phyloP scores from a whole-genome alignment of 2,329 filamentous ascomycete genomes.

The Gaeumannomyces sp. region DNA sequence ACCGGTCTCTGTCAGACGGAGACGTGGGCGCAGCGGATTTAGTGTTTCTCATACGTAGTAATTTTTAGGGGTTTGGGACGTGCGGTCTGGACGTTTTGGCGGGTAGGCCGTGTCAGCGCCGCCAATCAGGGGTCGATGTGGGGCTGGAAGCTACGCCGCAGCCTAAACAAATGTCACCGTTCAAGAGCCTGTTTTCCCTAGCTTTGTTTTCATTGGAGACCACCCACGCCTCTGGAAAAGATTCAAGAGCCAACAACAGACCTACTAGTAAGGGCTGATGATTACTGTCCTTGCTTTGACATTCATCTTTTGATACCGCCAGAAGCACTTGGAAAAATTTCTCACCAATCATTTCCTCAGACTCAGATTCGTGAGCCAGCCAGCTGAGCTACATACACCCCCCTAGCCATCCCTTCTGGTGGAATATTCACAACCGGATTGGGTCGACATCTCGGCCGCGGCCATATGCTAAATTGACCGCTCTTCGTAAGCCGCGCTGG shows the following conservation, averaged over 20 bases:
- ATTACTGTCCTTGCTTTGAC: no score
- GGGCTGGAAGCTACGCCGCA: not conserved
- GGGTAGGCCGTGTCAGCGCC: not conserved
- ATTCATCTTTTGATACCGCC: no score
- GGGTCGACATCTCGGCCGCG: not conserved
- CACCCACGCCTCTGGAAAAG: no score
- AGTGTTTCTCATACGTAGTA: not conserved
- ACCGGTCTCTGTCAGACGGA: not conserved
- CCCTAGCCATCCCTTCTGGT: no score
- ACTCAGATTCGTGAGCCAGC: no score
- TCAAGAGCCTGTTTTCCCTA: not conserved
- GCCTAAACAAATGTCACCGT: not conserved
- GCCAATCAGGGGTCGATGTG: not conserved
- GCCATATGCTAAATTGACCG: not conserved
- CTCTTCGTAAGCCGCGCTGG: not conserved
- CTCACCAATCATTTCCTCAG: no score
- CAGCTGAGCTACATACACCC: no score
- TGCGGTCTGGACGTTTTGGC: not conserved
- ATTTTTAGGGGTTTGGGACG: slow-evolving; percentile 1
- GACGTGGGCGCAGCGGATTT: not conserved
- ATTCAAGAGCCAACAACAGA: no score
- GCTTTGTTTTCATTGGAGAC: not conserved
- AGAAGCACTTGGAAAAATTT: no score
- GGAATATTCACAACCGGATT: no score
- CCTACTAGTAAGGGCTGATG: no score